A percentile compares a stretch with the other conserved stretches of the same genome.
Evolutionary conservation across 768 basidiomycete species (phyloP).

Genomic region (Mycena chlorophos): DNA sequence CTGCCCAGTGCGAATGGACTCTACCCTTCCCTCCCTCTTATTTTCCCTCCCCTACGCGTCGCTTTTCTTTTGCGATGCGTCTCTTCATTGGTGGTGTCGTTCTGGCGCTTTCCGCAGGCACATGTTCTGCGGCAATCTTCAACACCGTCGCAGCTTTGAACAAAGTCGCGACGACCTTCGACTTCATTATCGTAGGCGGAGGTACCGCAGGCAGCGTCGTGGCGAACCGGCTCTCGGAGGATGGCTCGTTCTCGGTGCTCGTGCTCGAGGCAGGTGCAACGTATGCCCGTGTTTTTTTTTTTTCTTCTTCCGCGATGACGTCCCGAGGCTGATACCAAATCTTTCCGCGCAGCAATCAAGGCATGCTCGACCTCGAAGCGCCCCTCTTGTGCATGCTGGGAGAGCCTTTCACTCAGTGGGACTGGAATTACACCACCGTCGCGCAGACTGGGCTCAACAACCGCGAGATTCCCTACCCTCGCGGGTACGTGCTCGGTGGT

Average conservation of each 20-base stretch:
- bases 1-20: no score
- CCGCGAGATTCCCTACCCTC: conserved; percentile 7
- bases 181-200: conserved; percentile 15
- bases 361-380: conserved; percentile 7
- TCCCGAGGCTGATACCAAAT: neutral
- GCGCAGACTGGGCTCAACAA: conserved; percentile 5
- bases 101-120: neutral
- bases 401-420: conserved; percentile 9
- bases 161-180: neutral
- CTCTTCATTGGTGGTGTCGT: neutral
- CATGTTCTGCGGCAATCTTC: conserved; percentile 26
- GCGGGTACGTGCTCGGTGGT: conserved; percentile 15
- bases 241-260: conserved; percentile 19
- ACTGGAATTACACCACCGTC: conserved; percentile 18
- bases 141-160: conserved; percentile 1
- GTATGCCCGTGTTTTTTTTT: neutral
- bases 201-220: conserved; percentile 36
- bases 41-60: neutral
- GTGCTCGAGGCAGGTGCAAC: conserved; percentile 17
- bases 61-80: neutral
- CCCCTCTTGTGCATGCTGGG: conserved; percentile 8
- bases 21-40: neutral
- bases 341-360: conserved; percentile 2
- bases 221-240: conserved; percentile 35
- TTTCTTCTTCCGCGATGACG: neutral